Evolutionary conservation across 805 yeast species (phyloP), one percentile per base, ranked within the genome.

Genomic region (Yamadazyma nakazawae): DNA sequence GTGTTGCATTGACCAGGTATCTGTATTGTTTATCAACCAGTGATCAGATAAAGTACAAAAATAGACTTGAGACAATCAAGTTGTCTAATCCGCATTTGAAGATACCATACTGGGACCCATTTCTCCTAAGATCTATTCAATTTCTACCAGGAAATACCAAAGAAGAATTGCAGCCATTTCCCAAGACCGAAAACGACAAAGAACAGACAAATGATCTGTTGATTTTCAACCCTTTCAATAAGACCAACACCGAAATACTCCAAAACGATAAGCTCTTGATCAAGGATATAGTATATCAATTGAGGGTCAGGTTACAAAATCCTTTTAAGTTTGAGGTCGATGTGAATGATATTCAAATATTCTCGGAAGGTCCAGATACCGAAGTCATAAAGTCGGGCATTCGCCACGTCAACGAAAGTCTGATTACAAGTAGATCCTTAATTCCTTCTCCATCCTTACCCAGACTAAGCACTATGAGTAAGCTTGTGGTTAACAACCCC

Each of bases 301-400:
- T 86, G 14, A 60, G 68, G 5, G 66, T 88, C 1, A 66, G 71
- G 2, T 57, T 91, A 8, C 90, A 85, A 58, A 92, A 92, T 60
- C 96, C 96, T 8, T 88, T 81, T 65, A 78, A 79, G 5, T 88
- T 88, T 62, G 88, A 84, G 36, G 67, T 91, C 12, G 82, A 79
- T 34, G 66, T 91, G 5, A 68, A 71, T 16, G 75, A 75, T 26
- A 58, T 85, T 2, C 56, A 66, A 34, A 63, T 84, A 2, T 34
- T 31, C 14, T 25, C 34, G 11, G 66, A 60, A 11, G 62, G 61
- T 6, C 46, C 56, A n/a, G 32, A 28, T 28, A 58, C 68, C 1
- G 64, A 67, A 36, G 69, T 72, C 1, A 41, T 67, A 11, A 53
- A 47, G 26, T 43, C 47, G n/a, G 53, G 50, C 3, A 37, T 43